A percentile compares a stretch with the other conserved stretches of the same genome.
phyloP scores from a whole-genome alignment of 2,329 filamentous ascomycete species.

The Fusarium bactridioides region DNA sequence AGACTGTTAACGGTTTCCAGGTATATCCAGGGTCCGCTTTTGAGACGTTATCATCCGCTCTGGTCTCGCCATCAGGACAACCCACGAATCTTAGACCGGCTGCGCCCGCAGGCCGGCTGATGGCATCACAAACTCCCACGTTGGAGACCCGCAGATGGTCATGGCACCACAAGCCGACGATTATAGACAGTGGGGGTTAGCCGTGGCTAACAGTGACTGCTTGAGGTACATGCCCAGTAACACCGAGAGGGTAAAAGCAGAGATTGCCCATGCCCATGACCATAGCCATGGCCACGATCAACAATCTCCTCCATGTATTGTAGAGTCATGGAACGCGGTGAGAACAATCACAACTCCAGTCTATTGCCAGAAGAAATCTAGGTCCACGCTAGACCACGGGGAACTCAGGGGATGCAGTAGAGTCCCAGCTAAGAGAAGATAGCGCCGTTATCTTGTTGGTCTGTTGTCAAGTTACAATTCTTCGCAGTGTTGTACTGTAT shows the following conservation, averaged over 20 bases:
- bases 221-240: constrained; percentile 3
- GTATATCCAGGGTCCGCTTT: constrained; percentile 24
- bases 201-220: neutral
- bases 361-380: constrained; percentile 18
- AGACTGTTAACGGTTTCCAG: constrained; percentile 18
- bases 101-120: constrained; percentile 42
- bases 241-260: constrained; percentile 25
- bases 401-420: constrained; percentile 32
- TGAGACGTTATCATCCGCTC: constrained; percentile 41
- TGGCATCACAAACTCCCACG: constrained; percentile 44
- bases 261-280: neutral
- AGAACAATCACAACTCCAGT: constrained; percentile 14
- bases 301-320: neutral
- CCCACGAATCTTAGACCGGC: constrained; percentile 42
- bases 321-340: constrained; percentile 21
- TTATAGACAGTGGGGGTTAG: constrained; percentile 36
- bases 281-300: neutral
- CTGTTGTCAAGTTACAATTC: constrained; percentile 9
- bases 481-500: neutral
- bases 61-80: constrained; percentile 36
- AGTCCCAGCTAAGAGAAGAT: constrained; percentile 26
- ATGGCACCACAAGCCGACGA: constrained; percentile 39
- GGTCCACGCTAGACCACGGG: constrained; percentile 22
- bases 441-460: constrained; percentile 32
- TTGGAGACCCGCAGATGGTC: constrained; percentile 39